These are phyloP conservation scores for Exsudoporus frostii DNA, from an alignment of 768 basidiomycete genomes.

Conservation along the genomic window DNA sequence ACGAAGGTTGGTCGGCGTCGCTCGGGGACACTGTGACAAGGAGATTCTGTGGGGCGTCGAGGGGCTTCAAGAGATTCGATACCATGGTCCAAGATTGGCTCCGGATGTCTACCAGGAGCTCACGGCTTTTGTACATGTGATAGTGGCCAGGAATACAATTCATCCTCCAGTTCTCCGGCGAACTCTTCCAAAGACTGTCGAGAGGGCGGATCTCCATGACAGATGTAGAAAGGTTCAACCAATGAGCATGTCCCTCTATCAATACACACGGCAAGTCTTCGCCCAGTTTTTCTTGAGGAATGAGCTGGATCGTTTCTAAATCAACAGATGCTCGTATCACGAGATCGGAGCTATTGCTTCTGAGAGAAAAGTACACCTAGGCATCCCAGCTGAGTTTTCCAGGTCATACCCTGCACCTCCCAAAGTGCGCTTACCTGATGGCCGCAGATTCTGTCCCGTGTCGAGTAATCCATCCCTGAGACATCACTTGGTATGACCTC, in stretches of 20 bases:
- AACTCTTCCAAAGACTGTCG: constrained; percentile 20
- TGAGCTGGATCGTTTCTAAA: no score
- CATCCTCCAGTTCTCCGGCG: constrained; percentile 23
- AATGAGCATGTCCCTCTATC: no score
- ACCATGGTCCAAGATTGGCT: constrained; percentile 22
- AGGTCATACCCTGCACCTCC: background rate
- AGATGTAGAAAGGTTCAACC: no score
- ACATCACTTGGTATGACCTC: constrained; percentile 23
- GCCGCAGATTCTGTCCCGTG: constrained; percentile 10
- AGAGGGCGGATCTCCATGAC: no score
- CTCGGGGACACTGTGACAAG: constrained; percentile 7
- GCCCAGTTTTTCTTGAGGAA: no score
- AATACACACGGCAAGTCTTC: no score
- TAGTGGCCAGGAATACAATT: background rate
- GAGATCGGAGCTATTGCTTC: no score
- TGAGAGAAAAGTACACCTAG: constrained; percentile 27
- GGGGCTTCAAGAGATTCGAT: no score
- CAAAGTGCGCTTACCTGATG: constrained; percentile 14
- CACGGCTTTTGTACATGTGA: background rate
- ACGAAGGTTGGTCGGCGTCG: background rate
- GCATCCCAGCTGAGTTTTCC: background rate
- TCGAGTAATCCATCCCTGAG: constrained; percentile 26
- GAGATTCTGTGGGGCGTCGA: constrained; percentile 9
- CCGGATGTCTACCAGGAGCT: constrained; percentile 23
- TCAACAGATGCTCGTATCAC: no score